These are phyloP conservation scores for Rhodotorula kratochvilovae DNA, from an alignment of 768 basidiomycete genomes.

Conservation along the genomic window DNA sequence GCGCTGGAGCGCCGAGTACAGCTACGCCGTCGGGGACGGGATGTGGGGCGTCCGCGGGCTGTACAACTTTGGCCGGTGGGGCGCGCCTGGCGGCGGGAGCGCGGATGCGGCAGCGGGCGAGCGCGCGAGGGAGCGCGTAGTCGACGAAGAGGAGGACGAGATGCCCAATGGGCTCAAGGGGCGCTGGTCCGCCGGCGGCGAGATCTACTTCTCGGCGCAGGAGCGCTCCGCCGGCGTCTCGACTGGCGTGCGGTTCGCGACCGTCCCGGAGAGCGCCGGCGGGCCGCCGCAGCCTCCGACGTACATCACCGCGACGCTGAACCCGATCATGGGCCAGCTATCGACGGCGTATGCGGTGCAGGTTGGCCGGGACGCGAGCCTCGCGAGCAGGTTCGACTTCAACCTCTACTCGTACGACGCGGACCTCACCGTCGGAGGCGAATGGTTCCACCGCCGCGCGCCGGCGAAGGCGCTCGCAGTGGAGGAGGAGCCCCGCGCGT, in stretches of 20 bases:
- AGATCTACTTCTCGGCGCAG: constrained; percentile 86
- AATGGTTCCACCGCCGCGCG: constrained; percentile 61
- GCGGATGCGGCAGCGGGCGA: not conserved
- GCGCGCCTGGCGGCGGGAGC: constrained; percentile 46
- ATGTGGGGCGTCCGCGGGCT: constrained; percentile 86
- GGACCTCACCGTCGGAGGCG: constrained; percentile 90
- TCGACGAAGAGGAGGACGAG: constrained; percentile 78
- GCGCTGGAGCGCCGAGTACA: constrained; percentile 87
- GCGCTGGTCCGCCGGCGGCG: constrained; percentile 83
- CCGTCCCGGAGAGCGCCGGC: constrained; percentile 70
- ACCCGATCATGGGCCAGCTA: constrained; percentile 92
- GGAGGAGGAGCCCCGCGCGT: constrained; percentile 7
- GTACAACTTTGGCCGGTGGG: constrained; percentile 82
- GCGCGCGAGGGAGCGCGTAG: not conserved
- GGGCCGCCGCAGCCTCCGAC: constrained; percentile 80
- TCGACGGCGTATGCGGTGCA: constrained; percentile 86
- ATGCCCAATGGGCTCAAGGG: constrained; percentile 87
- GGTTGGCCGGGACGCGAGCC: constrained; percentile 73
- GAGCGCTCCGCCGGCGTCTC: constrained; percentile 95
- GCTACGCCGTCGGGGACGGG: constrained; percentile 86
- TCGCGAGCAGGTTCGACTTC: constrained; percentile 76
- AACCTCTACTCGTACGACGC: constrained; percentile 96
- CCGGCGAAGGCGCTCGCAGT: not conserved
- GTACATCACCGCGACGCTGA: constrained; percentile 87
- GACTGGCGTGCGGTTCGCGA: constrained; percentile 88